A percentile compares a stretch with the other conserved stretches of the same genome.
Evolutionary conservation across 2,329 filamentous ascomycete genomes (phyloP).

Genomic region (Emergomyces orientalis): DNA sequence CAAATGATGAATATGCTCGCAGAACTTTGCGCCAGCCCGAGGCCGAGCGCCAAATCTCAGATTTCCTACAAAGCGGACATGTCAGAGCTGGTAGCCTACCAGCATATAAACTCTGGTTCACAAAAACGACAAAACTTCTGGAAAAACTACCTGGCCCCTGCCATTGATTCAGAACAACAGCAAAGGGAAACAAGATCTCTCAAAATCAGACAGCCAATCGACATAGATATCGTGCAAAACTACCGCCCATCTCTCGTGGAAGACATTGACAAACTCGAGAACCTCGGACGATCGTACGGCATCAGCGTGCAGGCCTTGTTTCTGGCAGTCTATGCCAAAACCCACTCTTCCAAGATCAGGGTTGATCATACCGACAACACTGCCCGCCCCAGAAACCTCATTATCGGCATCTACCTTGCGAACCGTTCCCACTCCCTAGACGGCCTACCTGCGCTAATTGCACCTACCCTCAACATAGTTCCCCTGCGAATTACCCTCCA

Average conservation of each 20-base stretch:
- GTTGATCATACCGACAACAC: neutral
- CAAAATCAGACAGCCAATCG: neutral
- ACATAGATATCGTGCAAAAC: slow-evolving; percentile 18
- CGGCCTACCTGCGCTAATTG: slow-evolving; percentile 43
- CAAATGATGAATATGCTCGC: slow-evolving; percentile 49
- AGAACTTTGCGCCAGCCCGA: slow-evolving; percentile 30
- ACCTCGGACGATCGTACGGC: slow-evolving; percentile 42
- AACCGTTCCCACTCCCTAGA: slow-evolving; percentile 54
- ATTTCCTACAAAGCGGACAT: slow-evolving; percentile 26
- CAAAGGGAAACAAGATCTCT: neutral
- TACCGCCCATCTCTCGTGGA: slow-evolving; percentile 44
- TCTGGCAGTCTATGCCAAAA: slow-evolving; percentile 56
- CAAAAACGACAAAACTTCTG: slow-evolving; percentile 37
- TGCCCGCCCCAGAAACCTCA: slow-evolving; percentile 31
- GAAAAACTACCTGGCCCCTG: slow-evolving; percentile 29
- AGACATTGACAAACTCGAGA: slow-evolving; percentile 34
- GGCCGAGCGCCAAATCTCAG: slow-evolving; percentile 3
- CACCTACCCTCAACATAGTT: slow-evolving; percentile 70
- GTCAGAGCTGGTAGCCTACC: slow-evolving; percentile 34
- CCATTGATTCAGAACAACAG: neutral
- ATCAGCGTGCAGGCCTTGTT: slow-evolving; percentile 65
- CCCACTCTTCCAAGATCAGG: slow-evolving; percentile 5
- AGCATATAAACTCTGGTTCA: slow-evolving; percentile 20
- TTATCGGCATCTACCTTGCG: slow-evolving; percentile 75
- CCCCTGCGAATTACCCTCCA: slow-evolving; percentile 52